Evolutionary conservation across 805 yeast species (phyloP).

Genomic region (Zygoascus flipseniorum): DNA sequence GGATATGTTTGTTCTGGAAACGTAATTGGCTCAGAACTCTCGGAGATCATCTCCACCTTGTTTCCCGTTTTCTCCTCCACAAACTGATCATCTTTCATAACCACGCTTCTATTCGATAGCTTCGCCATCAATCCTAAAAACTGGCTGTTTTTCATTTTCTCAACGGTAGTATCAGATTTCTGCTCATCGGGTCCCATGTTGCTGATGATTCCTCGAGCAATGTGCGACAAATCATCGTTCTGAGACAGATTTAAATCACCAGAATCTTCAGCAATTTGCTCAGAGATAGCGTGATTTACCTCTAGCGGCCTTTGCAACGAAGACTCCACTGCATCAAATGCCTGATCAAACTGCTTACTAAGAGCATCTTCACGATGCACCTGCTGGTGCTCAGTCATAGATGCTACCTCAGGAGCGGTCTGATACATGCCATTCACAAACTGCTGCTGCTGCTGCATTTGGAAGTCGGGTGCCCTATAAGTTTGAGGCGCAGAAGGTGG

Average conservation of each 20-base stretch:
- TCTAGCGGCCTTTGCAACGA: conserved; percentile 4
- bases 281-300: neutral
- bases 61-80: conserved; percentile 12
- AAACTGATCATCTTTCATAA: conserved; percentile 19
- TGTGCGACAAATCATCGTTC: conserved; percentile 14
- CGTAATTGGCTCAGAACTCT: neutral
- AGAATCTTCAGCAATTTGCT: neutral
- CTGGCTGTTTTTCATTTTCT: conserved; percentile 19
- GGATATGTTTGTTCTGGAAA: neutral
- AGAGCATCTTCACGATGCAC: conserved; percentile 12
- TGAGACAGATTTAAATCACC: neutral
- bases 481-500: neutral
- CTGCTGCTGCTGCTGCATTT: neutral
- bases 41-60: neutral
- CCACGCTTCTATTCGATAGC: conserved; percentile 17
- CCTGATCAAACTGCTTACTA: conserved; percentile 17
- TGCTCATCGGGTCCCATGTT: conserved; percentile 3
- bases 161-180: conserved; percentile 1
- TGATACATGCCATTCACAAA: neutral
- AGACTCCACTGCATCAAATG: conserved; percentile 19
- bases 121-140: conserved; percentile 22
- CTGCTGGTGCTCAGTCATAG: conserved; percentile 18
- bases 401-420: conserved; percentile 1
- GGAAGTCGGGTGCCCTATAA: neutral
- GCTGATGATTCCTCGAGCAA: conserved; percentile 17